Base-by-base conservation (phyloP, 768 basidiomycete genomes). In the Lentinula sp. region DNA sequence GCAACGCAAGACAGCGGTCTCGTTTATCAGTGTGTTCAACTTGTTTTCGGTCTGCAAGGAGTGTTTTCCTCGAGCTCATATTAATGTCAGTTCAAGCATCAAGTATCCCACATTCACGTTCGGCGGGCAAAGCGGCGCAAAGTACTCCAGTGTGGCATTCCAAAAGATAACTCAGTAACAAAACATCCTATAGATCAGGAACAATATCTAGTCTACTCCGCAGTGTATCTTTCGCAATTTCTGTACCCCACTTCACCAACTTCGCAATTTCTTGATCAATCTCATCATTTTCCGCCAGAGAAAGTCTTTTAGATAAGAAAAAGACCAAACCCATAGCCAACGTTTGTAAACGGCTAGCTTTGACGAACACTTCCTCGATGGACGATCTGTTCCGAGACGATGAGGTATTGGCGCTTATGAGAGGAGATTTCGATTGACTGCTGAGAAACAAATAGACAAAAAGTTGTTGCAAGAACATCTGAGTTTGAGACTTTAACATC, bases 331-430 rank as follows among this genome's bases (percentile, higher is more conserved):
- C 95, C 69, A 88, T 84, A 0, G 88, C 83, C 46, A 97, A 76
- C 15, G 81, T 75, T 61, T 86, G 79, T 23, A 87, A 75, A 49
- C 83, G 80, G 9, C 86, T 80, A 0, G 85, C 86, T 68, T 91
- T 93, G 68, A 88, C 77, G 71, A 95, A 90, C 0, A 93, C 81
- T 60, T 90, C 86, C 71, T 96, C 91, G 6, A 96, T 69, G 2
- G 83, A 69, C 20, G 78, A 77, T 45, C 85, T 81, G 67, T 87
- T 84, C 32, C 81, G 80, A 9, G 78, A 78, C 10, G 76, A 71
- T 2, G 78, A 73, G 4, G 77, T 73, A 62, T 63, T 78, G 63
- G 65, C 69, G 28, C 70, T 72, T 45, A 91, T 74, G 10, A 86
- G 67, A 0, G 95, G 94, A 0, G 88, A 87, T 0, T 84, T 67